Evolutionary conservation across 371 early-diverging fungal species (phyloP), one percentile per base, ranked within the genome.

Genomic region (Syncephalastrum contaminatum): DNA sequence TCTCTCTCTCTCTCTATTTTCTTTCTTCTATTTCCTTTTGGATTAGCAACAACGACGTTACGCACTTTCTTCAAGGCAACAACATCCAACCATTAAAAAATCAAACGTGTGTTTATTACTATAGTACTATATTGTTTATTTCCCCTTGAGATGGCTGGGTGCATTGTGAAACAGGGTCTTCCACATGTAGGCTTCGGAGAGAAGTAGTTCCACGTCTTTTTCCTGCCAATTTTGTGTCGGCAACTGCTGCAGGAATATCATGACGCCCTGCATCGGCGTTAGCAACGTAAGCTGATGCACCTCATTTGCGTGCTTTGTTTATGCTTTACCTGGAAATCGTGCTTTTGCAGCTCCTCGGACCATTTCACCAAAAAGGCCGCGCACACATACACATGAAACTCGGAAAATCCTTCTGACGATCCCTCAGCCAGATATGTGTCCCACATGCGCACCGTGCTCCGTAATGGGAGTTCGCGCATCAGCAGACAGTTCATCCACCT

Each of bases 401-500:
- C 93, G 2, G 93, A 92, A 64, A 98, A 97, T 4, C 91, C 93
- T 65, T 92, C 90, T n/a, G 72, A 68, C 16, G 88, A 77, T 4
- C 90, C 91, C 70, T 96, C 95, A 4, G 94, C 89, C 57, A 94
- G 66, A 61, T 98, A 97, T 6, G 97, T 95, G 63, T 99, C 99
- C 97, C 99, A 98, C 90, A 99, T 94, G 24, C 98, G 90, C 30
- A 98, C 89, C 12, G 88, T 94, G 56, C 83, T 84, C 39, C 77
- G 66, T 12, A 99, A 70, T 15, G 91, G 83, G 39, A 99, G 72
- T 72, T 99, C 99, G 42, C 99, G 85, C 92, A 98, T 93, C 66
- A 99, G 76, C 51, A 99, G 68, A 66, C 99, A 99, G 70, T 98
- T 99, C 90, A 99, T 96, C 99, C 99, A 99, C 42, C 99, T 83